phyloP scores from a whole-genome alignment of 306 rosid genomes.

The Prunus kanzakura region DNA sequence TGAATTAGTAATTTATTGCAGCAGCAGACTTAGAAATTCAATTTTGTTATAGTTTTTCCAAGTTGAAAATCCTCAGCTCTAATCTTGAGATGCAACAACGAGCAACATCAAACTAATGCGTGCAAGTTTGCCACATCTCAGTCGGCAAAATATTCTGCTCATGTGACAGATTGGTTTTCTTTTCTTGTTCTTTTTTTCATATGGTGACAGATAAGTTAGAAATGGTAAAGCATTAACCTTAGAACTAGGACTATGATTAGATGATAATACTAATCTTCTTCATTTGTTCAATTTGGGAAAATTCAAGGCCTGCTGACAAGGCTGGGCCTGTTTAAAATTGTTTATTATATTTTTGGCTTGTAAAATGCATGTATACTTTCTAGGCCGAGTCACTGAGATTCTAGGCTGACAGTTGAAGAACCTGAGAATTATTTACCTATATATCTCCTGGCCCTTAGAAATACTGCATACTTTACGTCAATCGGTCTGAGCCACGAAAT shows the following conservation, averaged over 20 bases:
- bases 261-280: neutral
- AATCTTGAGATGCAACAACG: neutral
- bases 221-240: neutral
- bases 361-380: neutral
- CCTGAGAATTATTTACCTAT: neutral
- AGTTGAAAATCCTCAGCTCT: neutral
- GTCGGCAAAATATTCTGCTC: neutral
- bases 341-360: neutral
- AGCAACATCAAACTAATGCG: neutral
- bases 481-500: neutral
- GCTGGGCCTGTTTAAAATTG: neutral
- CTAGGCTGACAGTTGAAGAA: neutral
- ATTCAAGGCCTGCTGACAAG: neutral
- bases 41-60: neutral
- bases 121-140: neutral
- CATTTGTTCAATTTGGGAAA: neutral
- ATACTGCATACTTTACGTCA: neutral
- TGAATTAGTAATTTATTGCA: slow-evolving; percentile 3
- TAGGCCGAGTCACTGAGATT: neutral
- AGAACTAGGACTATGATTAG: no score
- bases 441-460: neutral
- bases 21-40: slow-evolving; percentile 11
- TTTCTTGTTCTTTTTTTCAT: neutral
- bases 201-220: neutral
- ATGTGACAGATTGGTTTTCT: neutral